Evolutionary conservation across 305 asterid genomes (phyloP), one percentile per base, ranked within the genome.

Genomic region (Fraxinus platypoda): DNA sequence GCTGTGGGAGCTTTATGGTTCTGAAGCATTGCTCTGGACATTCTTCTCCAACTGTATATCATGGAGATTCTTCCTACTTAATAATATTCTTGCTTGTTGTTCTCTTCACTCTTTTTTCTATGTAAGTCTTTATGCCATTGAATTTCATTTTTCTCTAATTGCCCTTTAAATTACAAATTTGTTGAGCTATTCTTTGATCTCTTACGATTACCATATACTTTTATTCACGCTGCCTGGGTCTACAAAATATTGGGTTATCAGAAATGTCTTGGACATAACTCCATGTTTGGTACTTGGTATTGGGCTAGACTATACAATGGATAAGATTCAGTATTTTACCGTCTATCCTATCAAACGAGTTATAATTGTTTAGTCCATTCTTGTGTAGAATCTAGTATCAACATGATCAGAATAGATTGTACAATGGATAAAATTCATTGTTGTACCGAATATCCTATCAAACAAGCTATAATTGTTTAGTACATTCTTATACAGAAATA

Each of bases 71-170:
- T 7, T 57, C 85, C 9, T 81, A 84, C 81, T 26, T 81, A 26
- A 34, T 83, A 5, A 25, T 86, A 13, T 85, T 91, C 84, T 86
- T 81, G 33, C 84, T 88, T 75, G 23, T 88, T 71, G 33, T 91
- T 79, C 75, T 88, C 30, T 86, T 91, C 87, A 86, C 93, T 77
- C 33, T 86, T 12, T 80, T 90, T 77, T 86, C 93, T 80, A 79
- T 90, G 94, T 91, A 85, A 89, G 89, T 78, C 31, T 37, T 73
- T 28, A 17, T 12, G n/a, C 76, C 74, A 28, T 6, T 71, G 7
- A 4, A 5, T 17, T 6, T 28, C 17, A 3, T 79, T 70, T 30
- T 9, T 33, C 7, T 6, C 15, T 74, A 6, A 75, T 41, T 59
- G 34, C 34, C 73, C 33, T 64, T 64, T 8, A 64, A 26, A 25